Conservation (phyloP, 2,329 filamentous ascomycete genomes). For the Verticillium albo-atrum region DNA sequence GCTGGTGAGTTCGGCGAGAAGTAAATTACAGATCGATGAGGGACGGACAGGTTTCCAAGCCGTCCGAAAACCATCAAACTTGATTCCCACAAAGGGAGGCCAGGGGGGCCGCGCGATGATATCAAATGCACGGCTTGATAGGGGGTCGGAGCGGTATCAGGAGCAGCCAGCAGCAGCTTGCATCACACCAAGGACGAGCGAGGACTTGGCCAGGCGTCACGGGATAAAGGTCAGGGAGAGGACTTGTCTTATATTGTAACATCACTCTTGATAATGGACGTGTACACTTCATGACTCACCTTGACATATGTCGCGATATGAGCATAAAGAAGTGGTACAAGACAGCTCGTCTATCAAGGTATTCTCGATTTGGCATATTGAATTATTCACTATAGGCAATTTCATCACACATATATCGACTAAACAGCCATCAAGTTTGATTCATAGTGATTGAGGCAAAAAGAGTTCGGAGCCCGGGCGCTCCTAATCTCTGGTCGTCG, state of each 20-base stretch:
- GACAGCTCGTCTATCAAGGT: too few species aligned
- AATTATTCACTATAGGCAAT: too few species aligned
- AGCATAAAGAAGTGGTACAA: too few species aligned
- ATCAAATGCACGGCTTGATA: conserved; percentile 5
- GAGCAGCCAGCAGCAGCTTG: conserved; percentile 5
- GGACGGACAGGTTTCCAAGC: neutral
- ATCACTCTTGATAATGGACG: conserved; percentile 5
- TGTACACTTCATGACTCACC: neutral
- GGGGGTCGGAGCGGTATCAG: neutral
- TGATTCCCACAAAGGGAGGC: neutral
- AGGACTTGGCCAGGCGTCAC: conserved; percentile 13
- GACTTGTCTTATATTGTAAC: conserved; percentile 14
- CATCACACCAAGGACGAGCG: conserved; percentile 13
- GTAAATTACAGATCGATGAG: conserved; percentile 5
- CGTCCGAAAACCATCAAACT: neutral
- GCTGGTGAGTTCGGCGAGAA: conserved; percentile 64
- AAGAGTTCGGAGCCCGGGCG: neutral
- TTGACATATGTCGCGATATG: too few species aligned
- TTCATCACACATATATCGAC: too few species aligned
- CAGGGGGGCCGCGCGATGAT: neutral
- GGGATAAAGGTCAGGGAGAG: conserved; percentile 13
- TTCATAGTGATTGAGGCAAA: too few species aligned
- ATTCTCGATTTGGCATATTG: too few species aligned
- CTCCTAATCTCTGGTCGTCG: too few species aligned
- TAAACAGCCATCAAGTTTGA: too few species aligned